Percentiles rank a stretch among this genome's conserved stretches.
Conservation (phyloP, 2,329 filamentous ascomycete genomes). For the Camillea tinctor region DNA sequence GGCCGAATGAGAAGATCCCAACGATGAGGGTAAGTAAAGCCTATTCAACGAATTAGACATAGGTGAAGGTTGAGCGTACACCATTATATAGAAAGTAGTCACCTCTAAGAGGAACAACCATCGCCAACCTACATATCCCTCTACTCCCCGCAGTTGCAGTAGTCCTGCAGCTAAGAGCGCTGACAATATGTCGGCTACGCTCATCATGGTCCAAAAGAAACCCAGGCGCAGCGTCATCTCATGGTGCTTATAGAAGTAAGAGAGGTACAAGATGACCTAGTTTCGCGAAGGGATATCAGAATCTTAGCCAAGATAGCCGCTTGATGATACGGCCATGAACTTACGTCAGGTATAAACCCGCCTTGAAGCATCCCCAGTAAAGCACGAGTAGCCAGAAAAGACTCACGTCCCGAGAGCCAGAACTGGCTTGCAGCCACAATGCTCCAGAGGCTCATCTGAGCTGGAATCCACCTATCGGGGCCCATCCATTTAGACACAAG, state of each 20-base stretch:
- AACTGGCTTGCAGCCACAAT: slow-evolving; percentile 20
- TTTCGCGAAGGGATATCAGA: neutral
- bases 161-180: slow-evolving; percentile 33
- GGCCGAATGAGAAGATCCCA: slow-evolving; percentile 47
- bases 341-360: slow-evolving; percentile 26
- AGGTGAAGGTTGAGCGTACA: slow-evolving; percentile 33
- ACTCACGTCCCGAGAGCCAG: slow-evolving; percentile 15
- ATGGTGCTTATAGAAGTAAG: slow-evolving; percentile 29
- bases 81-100: slow-evolving; percentile 41
- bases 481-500: slow-evolving; percentile 51
- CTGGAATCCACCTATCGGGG: slow-evolving; percentile 23
- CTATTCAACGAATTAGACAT: neutral
- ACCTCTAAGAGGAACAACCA: slow-evolving; percentile 50
- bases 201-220: slow-evolving; percentile 35
- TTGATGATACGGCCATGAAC: neutral
- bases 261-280: slow-evolving; percentile 23
- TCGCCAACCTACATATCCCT: slow-evolving; percentile 33
- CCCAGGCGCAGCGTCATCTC: slow-evolving; percentile 35
- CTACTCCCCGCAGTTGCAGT: slow-evolving; percentile 32
- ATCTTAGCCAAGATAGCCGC: neutral
- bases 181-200: slow-evolving; percentile 29
- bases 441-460: slow-evolving; percentile 20
- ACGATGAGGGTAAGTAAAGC: slow-evolving; percentile 29
- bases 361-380: slow-evolving; percentile 20
- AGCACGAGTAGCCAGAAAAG: slow-evolving; percentile 19